phyloP scores from a whole-genome alignment of 768 basidiomycete species.

The Phanerodontia chrysosporium region DNA sequence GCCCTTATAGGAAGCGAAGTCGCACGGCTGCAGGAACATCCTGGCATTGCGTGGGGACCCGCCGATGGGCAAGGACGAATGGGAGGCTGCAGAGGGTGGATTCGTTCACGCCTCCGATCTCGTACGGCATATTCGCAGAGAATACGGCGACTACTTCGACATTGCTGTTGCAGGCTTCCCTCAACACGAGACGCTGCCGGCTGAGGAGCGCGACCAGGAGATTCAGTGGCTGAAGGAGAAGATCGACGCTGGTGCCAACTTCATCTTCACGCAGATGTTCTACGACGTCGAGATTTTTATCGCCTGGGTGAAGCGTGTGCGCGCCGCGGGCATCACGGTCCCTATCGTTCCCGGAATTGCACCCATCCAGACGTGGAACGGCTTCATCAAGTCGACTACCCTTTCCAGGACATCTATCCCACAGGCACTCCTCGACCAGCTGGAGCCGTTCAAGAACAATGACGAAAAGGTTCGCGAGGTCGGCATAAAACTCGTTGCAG shows the following conservation, averaged over 20 bases:
- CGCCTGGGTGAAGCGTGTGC: slow-evolving; percentile 80
- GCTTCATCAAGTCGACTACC: slow-evolving; percentile 79
- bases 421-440: slow-evolving; percentile 61
- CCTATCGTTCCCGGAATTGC: slow-evolving; percentile 94
- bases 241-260: slow-evolving; percentile 82
- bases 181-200: slow-evolving; percentile 68
- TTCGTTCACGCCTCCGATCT: slow-evolving; percentile 91
- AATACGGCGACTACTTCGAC: slow-evolving; percentile 92
- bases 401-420: slow-evolving; percentile 81
- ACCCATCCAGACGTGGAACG: slow-evolving; percentile 95
- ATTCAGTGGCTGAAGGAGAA: slow-evolving; percentile 87
- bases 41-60: slow-evolving; percentile 93
- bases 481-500: slow-evolving; percentile 91
- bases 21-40: slow-evolving; percentile 86
- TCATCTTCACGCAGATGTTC: slow-evolving; percentile 99
- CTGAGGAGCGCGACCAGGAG: slow-evolving; percentile 72
- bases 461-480: slow-evolving; percentile 91
- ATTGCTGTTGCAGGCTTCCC: slow-evolving; percentile 94
- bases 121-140: slow-evolving; percentile 76
- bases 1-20: slow-evolving; percentile 72
- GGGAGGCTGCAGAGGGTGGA: slow-evolving; percentile 90
- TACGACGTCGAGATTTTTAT: slow-evolving; percentile 92
- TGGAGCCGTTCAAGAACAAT: slow-evolving; percentile 86
- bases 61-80: slow-evolving; percentile 81
- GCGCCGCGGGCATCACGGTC: slow-evolving; percentile 81